A percentile compares a stretch with the other conserved stretches of the same genome.
Evolutionary conservation across 2,329 filamentous ascomycete species (phyloP).

Genomic region (Penicillium sp.): DNA sequence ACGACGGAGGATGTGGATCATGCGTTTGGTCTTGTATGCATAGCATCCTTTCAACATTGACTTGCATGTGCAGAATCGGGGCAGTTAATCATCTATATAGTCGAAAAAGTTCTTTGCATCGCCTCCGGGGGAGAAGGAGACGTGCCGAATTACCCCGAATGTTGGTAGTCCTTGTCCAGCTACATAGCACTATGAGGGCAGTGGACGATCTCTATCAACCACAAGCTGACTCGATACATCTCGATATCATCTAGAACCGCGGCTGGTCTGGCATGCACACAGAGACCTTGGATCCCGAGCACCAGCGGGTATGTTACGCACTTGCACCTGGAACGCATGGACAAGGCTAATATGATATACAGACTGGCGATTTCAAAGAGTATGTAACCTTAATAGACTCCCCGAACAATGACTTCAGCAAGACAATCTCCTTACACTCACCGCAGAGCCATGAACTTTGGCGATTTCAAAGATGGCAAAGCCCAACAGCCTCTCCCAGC

Average conservation of each 20-base stretch:
- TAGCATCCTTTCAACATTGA: neutral
- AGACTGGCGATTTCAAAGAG: conserved; percentile 90
- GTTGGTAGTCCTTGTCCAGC: conserved; percentile 32
- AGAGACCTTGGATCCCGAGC: conserved; percentile 82
- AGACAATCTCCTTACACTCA: conserved; percentile 6
- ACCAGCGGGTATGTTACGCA: conserved; percentile 64
- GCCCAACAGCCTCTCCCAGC: conserved; percentile 76
- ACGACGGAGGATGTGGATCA: conserved; percentile 64
- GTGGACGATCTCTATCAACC: neutral
- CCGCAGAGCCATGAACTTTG: conserved; percentile 85
- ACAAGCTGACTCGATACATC: conserved; percentile 1
- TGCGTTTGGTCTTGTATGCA: conserved; percentile 71
- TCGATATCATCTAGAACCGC: conserved; percentile 61
- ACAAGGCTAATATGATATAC: conserved; percentile 15
- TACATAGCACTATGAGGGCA: neutral
- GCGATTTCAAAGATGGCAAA: conserved; percentile 68
- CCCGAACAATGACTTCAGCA: neutral
- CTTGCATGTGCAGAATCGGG: neutral
- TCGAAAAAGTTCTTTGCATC: conserved; percentile 72
- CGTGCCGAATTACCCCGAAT: conserved; percentile 70
- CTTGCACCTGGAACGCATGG: neutral
- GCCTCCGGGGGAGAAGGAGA: conserved; percentile 69
- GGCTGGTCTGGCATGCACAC: conserved; percentile 88
- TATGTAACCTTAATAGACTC: conserved; percentile 40
- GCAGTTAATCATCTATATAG: conserved; percentile 43